These are phyloP conservation scores for Butyriboletus loyo DNA, from an alignment of 768 basidiomycete species.

Conservation along the genomic window DNA sequence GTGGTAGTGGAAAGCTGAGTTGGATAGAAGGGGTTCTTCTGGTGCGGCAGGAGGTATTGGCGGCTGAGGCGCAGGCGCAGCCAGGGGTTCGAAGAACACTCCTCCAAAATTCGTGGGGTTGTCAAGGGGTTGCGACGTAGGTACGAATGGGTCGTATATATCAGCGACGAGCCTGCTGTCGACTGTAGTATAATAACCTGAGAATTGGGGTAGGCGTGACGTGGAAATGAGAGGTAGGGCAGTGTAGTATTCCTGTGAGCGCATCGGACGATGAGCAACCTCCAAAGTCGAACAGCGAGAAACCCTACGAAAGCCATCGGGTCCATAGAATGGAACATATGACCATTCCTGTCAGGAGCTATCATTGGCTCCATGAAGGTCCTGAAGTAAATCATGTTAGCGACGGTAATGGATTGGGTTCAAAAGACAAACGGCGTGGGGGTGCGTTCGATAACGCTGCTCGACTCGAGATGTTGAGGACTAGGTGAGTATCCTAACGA, in stretches of 20 bases:
- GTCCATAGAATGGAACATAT: neutral
- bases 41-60: constrained; percentile 13
- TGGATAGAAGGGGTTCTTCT: neutral
- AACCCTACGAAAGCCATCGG: constrained; percentile 6
- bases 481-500: neutral
- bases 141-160: neutral
- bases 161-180: neutral
- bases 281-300: neutral
- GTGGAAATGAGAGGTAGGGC: neutral
- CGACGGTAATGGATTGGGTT: neutral
- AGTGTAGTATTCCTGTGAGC: constrained; percentile 11
- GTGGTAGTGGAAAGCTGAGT: constrained; percentile 7
- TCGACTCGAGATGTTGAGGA: neutral
- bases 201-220: neutral
- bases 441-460: neutral
- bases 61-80: constrained; percentile 9
- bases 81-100: neutral
- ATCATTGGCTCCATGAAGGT: neutral
- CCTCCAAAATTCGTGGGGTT: neutral
- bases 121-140: neutral
- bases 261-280: neutral
- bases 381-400: constrained; percentile 10
- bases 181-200: neutral
- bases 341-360: neutral
- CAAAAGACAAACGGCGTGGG: constrained; percentile 8